These are phyloP conservation scores for Colletotrichum graminicola DNA, from an alignment of 2,329 filamentous ascomycete genomes.

Conservation along the genomic window DNA sequence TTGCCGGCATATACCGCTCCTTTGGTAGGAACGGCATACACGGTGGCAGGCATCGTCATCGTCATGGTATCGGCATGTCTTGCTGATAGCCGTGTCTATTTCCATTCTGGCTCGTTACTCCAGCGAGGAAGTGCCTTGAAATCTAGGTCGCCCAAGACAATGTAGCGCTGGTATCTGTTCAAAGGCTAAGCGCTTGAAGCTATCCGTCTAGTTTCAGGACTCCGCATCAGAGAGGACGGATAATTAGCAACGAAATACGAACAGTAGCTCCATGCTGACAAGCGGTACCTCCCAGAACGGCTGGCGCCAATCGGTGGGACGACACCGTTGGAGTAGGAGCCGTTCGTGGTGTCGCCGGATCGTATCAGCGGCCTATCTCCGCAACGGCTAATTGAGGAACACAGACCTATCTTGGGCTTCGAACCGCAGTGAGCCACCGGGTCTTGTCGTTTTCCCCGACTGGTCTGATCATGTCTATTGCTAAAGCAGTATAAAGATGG, in stretches of 20 bases:
- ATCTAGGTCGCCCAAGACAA: slow-evolving; percentile 23
- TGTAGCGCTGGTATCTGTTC: slow-evolving; percentile 1
- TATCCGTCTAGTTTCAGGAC: slow-evolving; percentile 39
- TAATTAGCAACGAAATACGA: slow-evolving; percentile 28
- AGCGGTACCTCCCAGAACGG: not conserved
- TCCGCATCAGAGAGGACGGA: slow-evolving; percentile 41
- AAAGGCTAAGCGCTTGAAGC: slow-evolving; percentile 11
- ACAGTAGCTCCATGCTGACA: slow-evolving; percentile 33
- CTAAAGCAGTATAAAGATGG: not conserved
- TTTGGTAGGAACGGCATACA: not conserved
- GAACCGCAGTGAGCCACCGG: not conserved
- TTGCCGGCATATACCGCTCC: not conserved
- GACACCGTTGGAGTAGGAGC: not conserved
- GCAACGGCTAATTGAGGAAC: not conserved
- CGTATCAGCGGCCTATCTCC: not conserved
- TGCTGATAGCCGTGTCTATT: not conserved
- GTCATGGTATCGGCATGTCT: slow-evolving; percentile 8
- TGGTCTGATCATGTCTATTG: not conserved
- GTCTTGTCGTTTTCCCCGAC: not conserved
- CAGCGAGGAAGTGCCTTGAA: not conserved
- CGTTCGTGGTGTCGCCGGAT: not conserved
- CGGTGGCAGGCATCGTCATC: not conserved
- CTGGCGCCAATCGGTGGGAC: slow-evolving; percentile 20
- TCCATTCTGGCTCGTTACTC: not conserved
- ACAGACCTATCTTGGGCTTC: not conserved